phyloP scores from a whole-genome alignment of 1,284 basidiomycete species.

The Nidula niveotomentosa region DNA sequence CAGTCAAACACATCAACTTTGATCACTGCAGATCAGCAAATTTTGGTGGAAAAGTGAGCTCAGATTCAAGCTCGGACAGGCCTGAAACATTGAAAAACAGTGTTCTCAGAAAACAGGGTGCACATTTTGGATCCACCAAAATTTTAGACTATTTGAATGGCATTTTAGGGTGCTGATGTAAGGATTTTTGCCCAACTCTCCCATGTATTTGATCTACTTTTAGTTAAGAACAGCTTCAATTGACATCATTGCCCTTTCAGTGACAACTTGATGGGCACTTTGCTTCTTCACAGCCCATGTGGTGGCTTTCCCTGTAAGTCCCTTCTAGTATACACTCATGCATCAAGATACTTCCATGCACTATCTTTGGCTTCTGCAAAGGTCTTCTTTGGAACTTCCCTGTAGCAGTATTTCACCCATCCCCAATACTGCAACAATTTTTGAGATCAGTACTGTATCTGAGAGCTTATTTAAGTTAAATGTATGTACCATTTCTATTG shows the following conservation, averaged over 20 bases:
- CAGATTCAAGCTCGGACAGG: background rate
- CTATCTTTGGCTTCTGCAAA: conserved; percentile 19
- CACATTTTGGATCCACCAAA: conserved; percentile 10
- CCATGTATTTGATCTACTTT: background rate
- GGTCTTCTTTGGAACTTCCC: conserved; percentile 15
- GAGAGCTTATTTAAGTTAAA: conserved; percentile 5
- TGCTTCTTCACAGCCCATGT: conserved; percentile 19
- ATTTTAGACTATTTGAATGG: too few species aligned
- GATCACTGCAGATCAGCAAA: background rate
- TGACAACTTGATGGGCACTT: conserved; percentile 11
- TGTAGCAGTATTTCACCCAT: conserved; percentile 21
- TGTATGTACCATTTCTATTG: conserved; percentile 2
- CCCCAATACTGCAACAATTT: conserved; percentile 21
- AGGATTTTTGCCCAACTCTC: too few species aligned
- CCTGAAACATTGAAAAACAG: conserved; percentile 7
- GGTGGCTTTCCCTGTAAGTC: conserved; percentile 15
- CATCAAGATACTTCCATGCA: conserved; percentile 15
- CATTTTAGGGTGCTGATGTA: too few species aligned
- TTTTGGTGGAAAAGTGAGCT: background rate
- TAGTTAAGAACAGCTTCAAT: conserved; percentile 9
- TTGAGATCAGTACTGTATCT: background rate
- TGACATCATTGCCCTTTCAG: conserved; percentile 12
- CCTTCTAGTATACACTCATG: conserved; percentile 19
- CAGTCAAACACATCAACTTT: conserved; percentile 1
- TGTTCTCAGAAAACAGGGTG: conserved; percentile 12